Evolutionary conservation across 306 rosid species (phyloP).

Genomic region (Luffa acutangula): DNA sequence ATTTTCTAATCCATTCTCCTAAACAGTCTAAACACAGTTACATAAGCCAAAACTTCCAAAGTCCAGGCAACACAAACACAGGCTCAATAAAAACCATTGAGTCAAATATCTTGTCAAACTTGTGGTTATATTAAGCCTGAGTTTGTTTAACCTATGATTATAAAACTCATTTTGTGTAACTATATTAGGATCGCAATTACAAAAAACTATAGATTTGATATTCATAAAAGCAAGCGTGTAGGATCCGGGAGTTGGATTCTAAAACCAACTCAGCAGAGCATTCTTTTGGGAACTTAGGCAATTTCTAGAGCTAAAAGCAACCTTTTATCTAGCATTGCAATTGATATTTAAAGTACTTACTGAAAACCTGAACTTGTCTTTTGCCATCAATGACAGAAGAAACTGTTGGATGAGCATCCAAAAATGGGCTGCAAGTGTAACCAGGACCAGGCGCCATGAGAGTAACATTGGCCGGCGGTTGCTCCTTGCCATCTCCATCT

Average conservation of each 20-base stretch:
- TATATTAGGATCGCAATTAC: too few relatives aligned
- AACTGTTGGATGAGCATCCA: conserved; percentile 42
- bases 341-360: conserved; percentile 29
- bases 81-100: too few relatives aligned
- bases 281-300: neutral
- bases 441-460: conserved; percentile 73
- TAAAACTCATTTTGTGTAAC: too few relatives aligned
- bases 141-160: too few relatives aligned
- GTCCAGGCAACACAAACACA: too few relatives aligned
- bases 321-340: neutral
- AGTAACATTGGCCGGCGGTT: conserved; percentile 43
- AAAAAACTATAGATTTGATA: neutral
- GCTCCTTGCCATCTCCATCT: conserved; percentile 15
- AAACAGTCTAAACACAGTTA: too few relatives aligned
- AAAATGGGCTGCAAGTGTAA: conserved; percentile 56
- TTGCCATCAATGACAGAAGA: conserved; percentile 42
- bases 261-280: neutral
- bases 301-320: neutral
- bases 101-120: neutral
- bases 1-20: too few relatives aligned
- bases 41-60: too few relatives aligned
- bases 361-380: conserved; percentile 51
- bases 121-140: neutral
- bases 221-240: neutral
- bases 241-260: neutral